Evolutionary conservation across 2,329 filamentous ascomycete genomes (phyloP), one percentile per base, ranked within the genome.

Genomic region (Monilinia laxa): DNA sequence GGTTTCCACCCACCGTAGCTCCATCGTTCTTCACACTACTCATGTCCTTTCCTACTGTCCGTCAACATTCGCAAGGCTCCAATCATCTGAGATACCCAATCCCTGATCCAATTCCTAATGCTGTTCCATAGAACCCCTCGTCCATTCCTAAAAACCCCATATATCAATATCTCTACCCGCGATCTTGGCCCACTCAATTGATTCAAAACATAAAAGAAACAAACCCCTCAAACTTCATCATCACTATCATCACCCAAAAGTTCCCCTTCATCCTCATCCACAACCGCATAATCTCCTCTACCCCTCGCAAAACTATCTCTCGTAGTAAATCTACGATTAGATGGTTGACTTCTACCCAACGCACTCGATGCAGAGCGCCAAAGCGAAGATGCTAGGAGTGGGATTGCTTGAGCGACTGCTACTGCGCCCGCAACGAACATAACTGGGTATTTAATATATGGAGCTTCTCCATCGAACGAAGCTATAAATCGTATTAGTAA

Each of bases 261-360:
- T 81, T 98, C 94, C 59, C 94, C 94, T 77, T 98, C 95, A 76
- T 98, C 95, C 62, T 95, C 91, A 74, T 96, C 93, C 62, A 97
- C 92, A 74, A 90, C 85, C 20, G 89, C 87, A 77, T 98, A 98
- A 77, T 97, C 92, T n/a, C 90, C 89, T 66, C 91, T 85, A 1
- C 92, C 90, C 66, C 93, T 86, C 6, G 93, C 90, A 79, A 99
- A 99, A 69, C 91, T 94, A 74, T 91, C 91, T 68, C 96, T 83
- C 60, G 91, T 96, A 20, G 93, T 95, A 77, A 96, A 99, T 66
- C 82, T 81, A 68, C 81, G 80, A 11, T 74, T 74, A 40, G 83
- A 56, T 7, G 52, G 20, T 11, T 18, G 11, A 14, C 84, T 78
- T 12, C 83, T 77, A 35, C 85, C 83, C 58, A 81, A 80, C 0